These are phyloP conservation scores for Neofusicoccum ribis DNA, from an alignment of 2,329 filamentous ascomycete species.

Conservation along the genomic window DNA sequence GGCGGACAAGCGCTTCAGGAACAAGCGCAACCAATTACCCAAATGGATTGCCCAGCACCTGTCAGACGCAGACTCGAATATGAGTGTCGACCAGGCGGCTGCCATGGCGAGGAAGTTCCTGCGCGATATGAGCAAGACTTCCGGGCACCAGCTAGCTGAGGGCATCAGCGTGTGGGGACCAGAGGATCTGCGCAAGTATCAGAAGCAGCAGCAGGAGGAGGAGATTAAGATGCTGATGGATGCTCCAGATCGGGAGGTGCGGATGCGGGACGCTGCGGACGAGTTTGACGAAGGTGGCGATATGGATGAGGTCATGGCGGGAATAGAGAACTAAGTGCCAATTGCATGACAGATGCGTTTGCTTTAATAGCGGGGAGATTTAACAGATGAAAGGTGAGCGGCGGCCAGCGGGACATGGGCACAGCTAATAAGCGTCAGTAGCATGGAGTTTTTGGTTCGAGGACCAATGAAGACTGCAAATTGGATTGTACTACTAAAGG, in stretches of 20 bases:
- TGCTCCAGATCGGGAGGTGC: slow-evolving; percentile 37
- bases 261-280: slow-evolving; percentile 36
- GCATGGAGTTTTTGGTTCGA: neutral
- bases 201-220: slow-evolving; percentile 72
- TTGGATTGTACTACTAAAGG: too few species aligned
- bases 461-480: too few species aligned
- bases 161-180: slow-evolving; percentile 91
- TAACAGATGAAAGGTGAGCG: neutral
- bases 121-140: slow-evolving; percentile 87
- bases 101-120: slow-evolving; percentile 87
- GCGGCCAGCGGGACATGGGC: too few species aligned
- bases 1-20: slow-evolving; percentile 88
- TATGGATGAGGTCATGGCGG: slow-evolving; percentile 40
- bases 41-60: slow-evolving; percentile 96
- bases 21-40: slow-evolving; percentile 85
- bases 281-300: slow-evolving; percentile 34
- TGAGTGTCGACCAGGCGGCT: slow-evolving; percentile 94
- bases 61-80: slow-evolving; percentile 79
- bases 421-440: neutral
- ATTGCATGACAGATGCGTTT: neutral
- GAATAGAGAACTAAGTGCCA: slow-evolving; percentile 25
- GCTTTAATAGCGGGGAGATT: too few species aligned
- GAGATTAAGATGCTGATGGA: slow-evolving; percentile 62
- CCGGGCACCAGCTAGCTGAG: slow-evolving; percentile 78
- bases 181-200: slow-evolving; percentile 73